phyloP scores from a whole-genome alignment of 2,329 filamentous ascomycete genomes.

The Colletotrichum scovillei region DNA sequence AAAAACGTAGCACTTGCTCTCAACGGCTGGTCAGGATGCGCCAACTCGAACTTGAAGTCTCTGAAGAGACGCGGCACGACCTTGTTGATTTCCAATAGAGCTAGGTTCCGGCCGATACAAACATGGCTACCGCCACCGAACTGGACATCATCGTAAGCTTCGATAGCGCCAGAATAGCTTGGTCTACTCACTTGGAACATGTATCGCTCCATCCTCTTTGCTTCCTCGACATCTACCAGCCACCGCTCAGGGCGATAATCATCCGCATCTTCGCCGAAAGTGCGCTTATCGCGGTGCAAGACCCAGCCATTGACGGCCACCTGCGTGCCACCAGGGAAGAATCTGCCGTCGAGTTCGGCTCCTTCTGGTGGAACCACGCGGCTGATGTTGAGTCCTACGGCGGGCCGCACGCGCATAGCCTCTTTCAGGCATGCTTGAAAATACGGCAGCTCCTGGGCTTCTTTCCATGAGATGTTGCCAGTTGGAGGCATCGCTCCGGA shows the following conservation, averaged over 20 bases:
- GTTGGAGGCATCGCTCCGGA: slow-evolving; percentile 46
- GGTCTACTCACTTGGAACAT: slow-evolving; percentile 63
- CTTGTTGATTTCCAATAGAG: slow-evolving; percentile 69
- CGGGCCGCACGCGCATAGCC: slow-evolving; percentile 65
- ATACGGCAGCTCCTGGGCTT: slow-evolving; percentile 62
- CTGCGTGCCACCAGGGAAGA: slow-evolving; percentile 62
- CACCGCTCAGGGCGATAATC: slow-evolving; percentile 66
- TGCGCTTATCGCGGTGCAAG: slow-evolving; percentile 57
- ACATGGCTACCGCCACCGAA: slow-evolving; percentile 66
- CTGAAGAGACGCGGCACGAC: slow-evolving; percentile 64
- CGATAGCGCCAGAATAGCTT: background rate
- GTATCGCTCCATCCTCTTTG: slow-evolving; percentile 62
- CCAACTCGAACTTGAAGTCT: slow-evolving; percentile 65
- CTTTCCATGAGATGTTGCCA: slow-evolving; percentile 58
- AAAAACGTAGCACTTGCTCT: slow-evolving; percentile 69
- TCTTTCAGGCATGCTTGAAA: slow-evolving; percentile 69
- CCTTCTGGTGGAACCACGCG: slow-evolving; percentile 62
- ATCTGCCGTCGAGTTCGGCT: slow-evolving; percentile 60
- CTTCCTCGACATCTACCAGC: slow-evolving; percentile 58
- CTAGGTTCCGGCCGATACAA: slow-evolving; percentile 67
- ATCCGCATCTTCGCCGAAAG: slow-evolving; percentile 64
- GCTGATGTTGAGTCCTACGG: slow-evolving; percentile 65
- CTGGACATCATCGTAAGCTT: slow-evolving; percentile 39
- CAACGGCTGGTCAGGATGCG: slow-evolving; percentile 60
- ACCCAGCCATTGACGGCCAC: slow-evolving; percentile 67